phyloP scores from a whole-genome alignment of 2,329 filamentous ascomycete species.

The Diaporthe sp. region DNA sequence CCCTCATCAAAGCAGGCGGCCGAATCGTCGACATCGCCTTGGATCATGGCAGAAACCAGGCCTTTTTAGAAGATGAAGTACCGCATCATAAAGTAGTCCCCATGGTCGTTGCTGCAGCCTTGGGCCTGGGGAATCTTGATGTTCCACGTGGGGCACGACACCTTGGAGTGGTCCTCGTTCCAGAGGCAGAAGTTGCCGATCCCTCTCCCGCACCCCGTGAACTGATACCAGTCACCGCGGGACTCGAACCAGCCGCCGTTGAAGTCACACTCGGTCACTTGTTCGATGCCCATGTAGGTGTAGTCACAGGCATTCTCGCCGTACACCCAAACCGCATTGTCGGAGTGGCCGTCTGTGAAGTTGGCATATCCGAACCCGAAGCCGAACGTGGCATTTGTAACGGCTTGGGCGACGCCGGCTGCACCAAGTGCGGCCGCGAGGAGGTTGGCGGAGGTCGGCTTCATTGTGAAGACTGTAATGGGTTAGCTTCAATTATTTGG shows the following conservation, averaged over 20 bases:
- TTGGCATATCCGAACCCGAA: not conserved
- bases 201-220: not conserved
- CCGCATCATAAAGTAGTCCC: constrained; percentile 1
- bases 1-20: too few species aligned
- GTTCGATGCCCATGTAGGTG: not conserved
- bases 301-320: constrained; percentile 9
- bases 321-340: not conserved
- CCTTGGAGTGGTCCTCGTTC: not conserved
- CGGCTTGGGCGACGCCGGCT: not conserved
- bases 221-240: not conserved
- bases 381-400: not conserved
- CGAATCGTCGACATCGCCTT: not conserved
- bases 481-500: not conserved
- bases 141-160: not conserved
- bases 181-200: constrained; percentile 11
- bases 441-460: not conserved
- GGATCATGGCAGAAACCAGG: not conserved
- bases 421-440: not conserved
- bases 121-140: not conserved
- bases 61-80: constrained; percentile 6
- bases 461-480: not conserved
- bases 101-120: not conserved
- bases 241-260: not conserved
- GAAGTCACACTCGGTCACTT: not conserved
- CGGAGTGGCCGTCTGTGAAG: not conserved